Base-by-base conservation (phyloP, 306 rosid species). In the Acmispon strigosus region DNA sequence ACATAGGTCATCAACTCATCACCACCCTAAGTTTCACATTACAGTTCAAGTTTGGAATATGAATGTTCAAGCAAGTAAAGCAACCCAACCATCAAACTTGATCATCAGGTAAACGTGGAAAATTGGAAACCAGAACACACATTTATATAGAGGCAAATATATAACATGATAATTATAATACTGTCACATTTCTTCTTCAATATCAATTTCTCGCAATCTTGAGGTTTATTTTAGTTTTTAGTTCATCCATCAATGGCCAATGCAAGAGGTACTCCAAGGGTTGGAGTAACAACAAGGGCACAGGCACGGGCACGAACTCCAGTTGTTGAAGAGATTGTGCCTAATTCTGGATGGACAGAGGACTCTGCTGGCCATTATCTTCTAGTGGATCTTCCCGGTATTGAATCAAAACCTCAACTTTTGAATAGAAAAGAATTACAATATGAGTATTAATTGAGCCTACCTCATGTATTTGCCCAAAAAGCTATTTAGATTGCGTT, bases 351-450 rank as follows among this genome's bases (percentile, higher is more conserved):
- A 18, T 87, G 97, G 91, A 62, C 85, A 32, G 85, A 85, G 69
- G 93, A 86, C 70, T 71, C 81, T 52, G 12, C 79, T 0, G 81
- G 66, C 43, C 93, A 84, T 77, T 82, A 82, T 74, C 91, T 91
- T 58, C 36, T 87, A 4, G 84, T 91, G 52, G 90, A 85, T 84
- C 91, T 91, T 70, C 93, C 91, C 43, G 96, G 96, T 91, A 88
- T 32, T 67, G 14, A 54, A 47, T 48, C 55, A 52, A 54, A 49
- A 13, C 19, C 12, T 48, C 22, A 11, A 72, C 10, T 55, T 76
- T 29, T 37, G 6, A 48, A 47, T 19, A 18, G 0, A 51, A 43
- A 32, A 14, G 43, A 58, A 70, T 50, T 27, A 64, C 55, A 74
- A 74, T 69, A 64, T 54, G 44, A 45, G 8, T 34, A 61, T 61